Evolutionary conservation across 2,329 filamentous ascomycete genomes (phyloP).

Genomic region (Colletotrichum somersetense): DNA sequence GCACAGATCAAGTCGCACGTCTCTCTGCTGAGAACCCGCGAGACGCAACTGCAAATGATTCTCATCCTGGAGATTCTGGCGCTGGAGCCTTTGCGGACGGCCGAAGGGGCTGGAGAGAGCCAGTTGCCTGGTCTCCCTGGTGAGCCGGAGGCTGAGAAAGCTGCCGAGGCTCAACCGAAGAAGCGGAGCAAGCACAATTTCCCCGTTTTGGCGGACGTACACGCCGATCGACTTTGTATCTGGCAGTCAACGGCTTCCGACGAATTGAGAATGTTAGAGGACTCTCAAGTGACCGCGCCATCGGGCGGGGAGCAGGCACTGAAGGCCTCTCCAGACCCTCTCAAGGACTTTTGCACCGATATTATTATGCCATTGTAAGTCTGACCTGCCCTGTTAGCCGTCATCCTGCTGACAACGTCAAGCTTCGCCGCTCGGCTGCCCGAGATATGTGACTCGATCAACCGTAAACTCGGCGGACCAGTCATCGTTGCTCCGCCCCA

Average conservation of each 20-base stretch:
- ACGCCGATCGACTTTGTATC: conserved; percentile 83
- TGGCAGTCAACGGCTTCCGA: conserved; percentile 83
- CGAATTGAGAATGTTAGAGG: conserved; percentile 63
- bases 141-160: conserved; percentile 51
- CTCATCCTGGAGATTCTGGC: conserved; percentile 82
- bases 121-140: conserved; percentile 61
- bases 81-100: conserved; percentile 67
- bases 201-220: conserved; percentile 75
- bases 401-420: conserved; percentile 50
- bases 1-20: conserved; percentile 72
- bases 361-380: conserved; percentile 83
- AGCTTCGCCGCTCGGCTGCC: conserved; percentile 83
- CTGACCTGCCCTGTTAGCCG: neutral
- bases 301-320: conserved; percentile 54
- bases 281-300: conserved; percentile 57
- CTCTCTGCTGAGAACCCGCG: conserved; percentile 77
- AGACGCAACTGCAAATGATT: conserved; percentile 86
- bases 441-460: conserved; percentile 76
- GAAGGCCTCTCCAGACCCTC: conserved; percentile 67
- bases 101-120: conserved; percentile 57
- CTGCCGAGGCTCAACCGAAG: conserved; percentile 56
- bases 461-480: conserved; percentile 82
- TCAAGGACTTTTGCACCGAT: conserved; percentile 83
- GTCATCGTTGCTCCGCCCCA: conserved; percentile 68
- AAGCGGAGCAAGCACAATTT: conserved; percentile 75